A percentile compares a stretch with the other conserved stretches of the same genome.
These are phyloP conservation scores for Verbena officinalis DNA, from an alignment of 257 asterid species.

Conservation along the genomic window DNA sequence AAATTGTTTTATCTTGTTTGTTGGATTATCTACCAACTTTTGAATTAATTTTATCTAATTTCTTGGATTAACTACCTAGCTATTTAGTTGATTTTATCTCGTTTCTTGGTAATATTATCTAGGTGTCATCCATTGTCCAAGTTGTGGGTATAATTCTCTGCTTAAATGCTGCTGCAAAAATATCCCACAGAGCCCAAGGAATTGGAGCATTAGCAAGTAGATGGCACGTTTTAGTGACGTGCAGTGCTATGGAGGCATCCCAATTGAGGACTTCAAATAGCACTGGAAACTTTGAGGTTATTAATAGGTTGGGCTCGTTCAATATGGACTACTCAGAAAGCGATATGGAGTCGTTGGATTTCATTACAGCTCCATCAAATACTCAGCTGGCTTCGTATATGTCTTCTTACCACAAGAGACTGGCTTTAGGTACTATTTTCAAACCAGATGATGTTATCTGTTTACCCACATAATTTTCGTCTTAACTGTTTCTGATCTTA, in stretches of 20 bases:
- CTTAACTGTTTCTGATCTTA: background rate
- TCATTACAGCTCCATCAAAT: conserved; percentile 47
- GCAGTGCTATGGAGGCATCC: conserved; percentile 51
- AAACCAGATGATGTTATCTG: too few species aligned
- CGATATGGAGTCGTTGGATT: conserved; percentile 75
- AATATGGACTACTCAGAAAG: conserved; percentile 55
- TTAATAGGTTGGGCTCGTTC: conserved; percentile 30
- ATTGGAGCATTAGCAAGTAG: conserved; percentile 66
- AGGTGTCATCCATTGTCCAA: conserved; percentile 75
- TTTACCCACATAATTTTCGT: too few species aligned
- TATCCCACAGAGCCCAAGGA: conserved; percentile 83
- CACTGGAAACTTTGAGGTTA: conserved; percentile 37
- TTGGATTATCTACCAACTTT: too few species aligned
- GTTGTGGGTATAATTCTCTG: conserved; percentile 70
- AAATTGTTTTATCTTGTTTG: too few species aligned
- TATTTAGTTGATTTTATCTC: conserved; percentile 6
- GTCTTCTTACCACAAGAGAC: conserved; percentile 83
- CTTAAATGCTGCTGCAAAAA: conserved; percentile 77
- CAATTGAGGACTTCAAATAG: conserved; percentile 47
- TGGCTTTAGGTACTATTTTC: conserved; percentile 63
- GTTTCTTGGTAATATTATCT: conserved; percentile 12
- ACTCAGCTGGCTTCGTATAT: conserved; percentile 61
- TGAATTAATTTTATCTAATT: too few species aligned
- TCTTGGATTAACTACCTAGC: too few species aligned
- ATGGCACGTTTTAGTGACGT: conserved; percentile 77